phyloP scores from a whole-genome alignment of 257 asterid genomes.

The Sherardia arvensis region DNA sequence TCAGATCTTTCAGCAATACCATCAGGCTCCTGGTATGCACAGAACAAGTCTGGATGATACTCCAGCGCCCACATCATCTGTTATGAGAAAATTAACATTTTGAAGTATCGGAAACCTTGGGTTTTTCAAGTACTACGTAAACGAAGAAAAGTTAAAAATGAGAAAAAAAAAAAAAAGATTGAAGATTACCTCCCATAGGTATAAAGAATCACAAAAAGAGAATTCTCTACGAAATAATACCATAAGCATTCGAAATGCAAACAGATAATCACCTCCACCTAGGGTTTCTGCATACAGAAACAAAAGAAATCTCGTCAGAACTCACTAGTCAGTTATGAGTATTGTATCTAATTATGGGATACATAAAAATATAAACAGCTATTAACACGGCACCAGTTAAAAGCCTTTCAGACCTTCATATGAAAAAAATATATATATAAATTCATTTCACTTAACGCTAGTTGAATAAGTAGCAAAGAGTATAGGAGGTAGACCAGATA shows the following conservation, averaged over 20 bases:
- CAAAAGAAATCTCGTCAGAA: conserved; percentile 9
- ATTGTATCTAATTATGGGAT: conserved; percentile 5
- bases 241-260: conserved; percentile 97
- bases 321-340: background rate
- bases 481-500: background rate
- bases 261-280: conserved; percentile 89
- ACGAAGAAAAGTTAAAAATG: background rate
- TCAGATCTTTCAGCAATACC: conserved; percentile 33
- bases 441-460: background rate
- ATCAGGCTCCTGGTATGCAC: conserved; percentile 48
- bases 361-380: background rate
- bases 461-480: background rate
- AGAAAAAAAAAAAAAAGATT: background rate
- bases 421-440: background rate
- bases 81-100: conserved; percentile 6
- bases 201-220: conserved; percentile 82
- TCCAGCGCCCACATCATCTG: conserved; percentile 99
- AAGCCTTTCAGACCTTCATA: background rate
- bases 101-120: conserved; percentile 3
- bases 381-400: background rate
- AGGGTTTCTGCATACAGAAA: conserved; percentile 47
- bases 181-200: conserved; percentile 82
- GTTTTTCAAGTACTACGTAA: background rate
- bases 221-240: conserved; percentile 91
- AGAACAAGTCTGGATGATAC: conserved; percentile 61